A percentile compares a stretch with the other conserved stretches of the same genome.
phyloP scores from a whole-genome alignment of 768 basidiomycete species.

The Tulasnella sp. region DNA sequence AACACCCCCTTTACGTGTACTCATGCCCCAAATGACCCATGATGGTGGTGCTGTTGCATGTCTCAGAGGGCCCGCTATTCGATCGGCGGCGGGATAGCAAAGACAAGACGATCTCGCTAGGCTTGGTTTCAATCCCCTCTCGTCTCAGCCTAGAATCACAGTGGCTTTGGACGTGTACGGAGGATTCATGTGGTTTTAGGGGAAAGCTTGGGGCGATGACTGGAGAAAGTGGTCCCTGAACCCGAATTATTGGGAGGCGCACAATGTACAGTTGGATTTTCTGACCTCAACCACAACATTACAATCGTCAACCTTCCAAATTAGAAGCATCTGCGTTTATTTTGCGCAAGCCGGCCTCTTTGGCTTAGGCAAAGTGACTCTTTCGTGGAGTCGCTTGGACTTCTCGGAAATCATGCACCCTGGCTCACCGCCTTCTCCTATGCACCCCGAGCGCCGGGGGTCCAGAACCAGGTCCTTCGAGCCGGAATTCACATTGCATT shows the following conservation, averaged over 20 bases:
- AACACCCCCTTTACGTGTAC: neutral
- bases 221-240: neutral
- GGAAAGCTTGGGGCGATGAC: neutral
- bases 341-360: neutral
- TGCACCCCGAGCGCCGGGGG: neutral
- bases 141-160: neutral
- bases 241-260: neutral
- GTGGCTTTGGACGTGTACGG: too few species aligned
- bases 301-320: neutral
- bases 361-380: neutral
- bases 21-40: neutral
- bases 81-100: too few species aligned
- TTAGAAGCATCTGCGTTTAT: neutral
- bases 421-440: neutral
- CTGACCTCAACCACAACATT: neutral
- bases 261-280: neutral
- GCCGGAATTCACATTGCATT: neutral
- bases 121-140: neutral
- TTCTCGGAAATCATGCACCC: neutral
- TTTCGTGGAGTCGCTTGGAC: neutral
- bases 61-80: too few species aligned
- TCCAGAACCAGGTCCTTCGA: neutral
- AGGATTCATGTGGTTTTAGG: neutral
- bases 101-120: neutral
- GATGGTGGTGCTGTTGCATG: too few species aligned